Evolutionary conservation across 2,329 filamentous ascomycete species (phyloP).

Genomic region (Curvularia verruculosa): DNA sequence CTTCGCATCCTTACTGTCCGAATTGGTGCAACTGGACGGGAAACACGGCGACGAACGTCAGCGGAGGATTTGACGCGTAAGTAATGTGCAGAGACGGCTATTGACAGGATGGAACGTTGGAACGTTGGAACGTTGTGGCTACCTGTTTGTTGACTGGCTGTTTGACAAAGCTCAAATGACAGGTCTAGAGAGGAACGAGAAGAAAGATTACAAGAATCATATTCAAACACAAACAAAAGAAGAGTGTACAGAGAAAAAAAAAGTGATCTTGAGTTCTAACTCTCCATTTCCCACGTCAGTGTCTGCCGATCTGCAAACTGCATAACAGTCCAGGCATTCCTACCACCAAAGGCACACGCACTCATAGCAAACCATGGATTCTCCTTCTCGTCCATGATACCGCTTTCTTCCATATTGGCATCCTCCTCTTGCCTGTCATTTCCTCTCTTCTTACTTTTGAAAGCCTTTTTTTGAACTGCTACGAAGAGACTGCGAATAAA

Average conservation of each 20-base stretch:
- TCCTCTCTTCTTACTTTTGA: conserved; percentile 21
- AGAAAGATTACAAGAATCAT: background rate
- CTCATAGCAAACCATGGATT: conserved; percentile 40
- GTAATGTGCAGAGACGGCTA: background rate
- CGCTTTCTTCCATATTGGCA: conserved; percentile 12
- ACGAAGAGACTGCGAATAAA: conserved; percentile 44
- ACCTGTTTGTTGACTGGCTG: background rate
- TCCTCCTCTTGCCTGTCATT: conserved; percentile 20
- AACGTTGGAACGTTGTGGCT: background rate
- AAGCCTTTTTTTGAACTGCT: conserved; percentile 23
- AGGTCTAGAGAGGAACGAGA: background rate
- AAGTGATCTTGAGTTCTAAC: conserved; percentile 4
- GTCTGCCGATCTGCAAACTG: conserved; percentile 43
- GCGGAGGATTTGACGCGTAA: background rate
- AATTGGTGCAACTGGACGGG: background rate
- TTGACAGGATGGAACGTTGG: background rate
- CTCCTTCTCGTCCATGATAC: conserved; percentile 17
- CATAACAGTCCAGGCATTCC: conserved; percentile 39
- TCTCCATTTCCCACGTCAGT: conserved; percentile 42
- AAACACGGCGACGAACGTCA: background rate
- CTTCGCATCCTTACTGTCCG: background rate
- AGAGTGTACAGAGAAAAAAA: background rate
- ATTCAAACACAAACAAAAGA: background rate
- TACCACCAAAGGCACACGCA: conserved; percentile 39
- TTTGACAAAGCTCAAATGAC: background rate